A percentile compares a stretch with the other conserved stretches of the same genome.
These are phyloP conservation scores for Acacia acuminata DNA, from an alignment of 306 rosid genomes.

Conservation along the genomic window DNA sequence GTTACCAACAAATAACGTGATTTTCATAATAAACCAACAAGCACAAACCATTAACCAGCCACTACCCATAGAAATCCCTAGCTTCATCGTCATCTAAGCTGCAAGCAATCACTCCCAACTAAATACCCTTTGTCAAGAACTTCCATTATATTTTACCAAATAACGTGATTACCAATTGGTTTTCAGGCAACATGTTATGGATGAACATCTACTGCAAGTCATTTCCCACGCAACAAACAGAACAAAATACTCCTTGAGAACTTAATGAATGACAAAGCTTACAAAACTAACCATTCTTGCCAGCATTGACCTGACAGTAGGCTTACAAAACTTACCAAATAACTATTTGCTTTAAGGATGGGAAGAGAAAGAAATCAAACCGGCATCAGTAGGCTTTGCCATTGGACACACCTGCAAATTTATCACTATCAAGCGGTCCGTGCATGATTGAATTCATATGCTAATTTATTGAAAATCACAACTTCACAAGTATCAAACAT, in stretches of 20 bases:
- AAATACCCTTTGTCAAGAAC: too few relatives aligned
- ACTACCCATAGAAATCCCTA: too few relatives aligned
- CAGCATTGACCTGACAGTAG: constrained; percentile 80
- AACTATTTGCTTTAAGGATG: constrained; percentile 3
- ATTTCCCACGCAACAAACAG: neutral
- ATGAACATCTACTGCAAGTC: neutral
- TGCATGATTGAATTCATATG: constrained; percentile 22
- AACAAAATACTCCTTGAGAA: neutral
- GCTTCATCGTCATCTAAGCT: too few relatives aligned
- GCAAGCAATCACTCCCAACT: too few relatives aligned
- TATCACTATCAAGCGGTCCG: constrained; percentile 12
- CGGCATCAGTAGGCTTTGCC: constrained; percentile 74
- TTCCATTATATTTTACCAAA: too few relatives aligned
- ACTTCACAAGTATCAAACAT: constrained; percentile 21
- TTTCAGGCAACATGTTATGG: too few relatives aligned
- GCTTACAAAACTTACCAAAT: too few relatives aligned
- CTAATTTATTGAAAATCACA: constrained; percentile 11
- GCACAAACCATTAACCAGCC: too few relatives aligned
- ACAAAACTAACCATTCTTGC: constrained; percentile 80
- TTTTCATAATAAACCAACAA: too few relatives aligned
- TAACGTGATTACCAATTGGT: too few relatives aligned
- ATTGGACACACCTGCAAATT: constrained; percentile 40
- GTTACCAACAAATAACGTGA: neutral
- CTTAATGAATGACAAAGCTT: neutral
- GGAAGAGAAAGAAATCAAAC: constrained; percentile 47